Percentiles rank a stretch among this genome's conserved stretches.
Evolutionary conservation across 2,329 filamentous ascomycete species (phyloP).

Genomic region (Diaporthe sp.): DNA sequence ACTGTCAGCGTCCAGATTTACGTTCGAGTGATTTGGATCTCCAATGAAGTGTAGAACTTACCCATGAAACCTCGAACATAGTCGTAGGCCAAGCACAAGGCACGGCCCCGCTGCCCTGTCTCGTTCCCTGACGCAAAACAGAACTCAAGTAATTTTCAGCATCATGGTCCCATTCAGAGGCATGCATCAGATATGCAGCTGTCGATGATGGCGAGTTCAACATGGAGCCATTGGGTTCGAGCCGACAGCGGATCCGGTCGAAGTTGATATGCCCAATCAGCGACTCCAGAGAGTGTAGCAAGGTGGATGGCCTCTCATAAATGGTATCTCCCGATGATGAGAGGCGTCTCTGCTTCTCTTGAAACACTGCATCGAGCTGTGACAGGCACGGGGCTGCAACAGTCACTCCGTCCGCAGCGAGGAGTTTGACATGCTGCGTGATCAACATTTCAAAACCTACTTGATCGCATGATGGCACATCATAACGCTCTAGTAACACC

Average conservation of each 20-base stretch:
- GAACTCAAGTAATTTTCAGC: neutral
- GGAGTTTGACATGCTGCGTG: neutral
- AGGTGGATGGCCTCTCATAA: neutral
- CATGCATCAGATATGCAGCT: neutral
- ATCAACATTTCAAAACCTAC: constrained; percentile 6
- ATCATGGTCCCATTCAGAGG: neutral
- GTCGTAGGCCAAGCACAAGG: neutral
- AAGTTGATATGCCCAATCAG: constrained; percentile 2
- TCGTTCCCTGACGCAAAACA: neutral
- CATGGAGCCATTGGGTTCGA: neutral
- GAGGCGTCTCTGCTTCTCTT: neutral
- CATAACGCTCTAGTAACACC: neutral
- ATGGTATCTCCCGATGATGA: neutral
- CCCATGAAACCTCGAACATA: neutral
- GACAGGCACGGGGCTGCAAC: neutral
- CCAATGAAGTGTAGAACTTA: neutral
- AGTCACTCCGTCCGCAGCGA: neutral
- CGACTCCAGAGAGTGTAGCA: constrained; percentile 9
- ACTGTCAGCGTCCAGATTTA: neutral
- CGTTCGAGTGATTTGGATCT: neutral
- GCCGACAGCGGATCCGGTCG: constrained; percentile 2
- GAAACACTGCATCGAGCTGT: neutral
- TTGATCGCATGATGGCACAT: neutral
- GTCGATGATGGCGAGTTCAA: constrained; percentile 1
- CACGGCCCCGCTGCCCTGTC: neutral